Evolutionary conservation across 1,284 basidiomycete genomes (phyloP).

Genomic region (Limonomyces culmigenus): DNA sequence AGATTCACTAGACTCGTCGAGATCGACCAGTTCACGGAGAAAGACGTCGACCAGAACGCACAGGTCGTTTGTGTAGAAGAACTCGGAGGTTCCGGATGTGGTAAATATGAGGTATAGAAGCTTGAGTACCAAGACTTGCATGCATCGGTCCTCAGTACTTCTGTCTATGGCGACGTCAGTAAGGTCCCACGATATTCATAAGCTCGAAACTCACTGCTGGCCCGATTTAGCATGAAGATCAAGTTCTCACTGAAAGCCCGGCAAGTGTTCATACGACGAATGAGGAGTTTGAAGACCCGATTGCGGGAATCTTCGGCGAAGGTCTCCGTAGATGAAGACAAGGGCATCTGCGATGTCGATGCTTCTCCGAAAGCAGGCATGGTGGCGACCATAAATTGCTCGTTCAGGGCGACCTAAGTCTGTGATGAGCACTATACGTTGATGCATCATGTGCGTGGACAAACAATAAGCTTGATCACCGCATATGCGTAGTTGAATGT

Average conservation of each 20-base stretch:
- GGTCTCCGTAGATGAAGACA: slow-evolving; percentile 9
- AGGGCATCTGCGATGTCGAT: too few species aligned
- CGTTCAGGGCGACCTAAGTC: slow-evolving; percentile 75
- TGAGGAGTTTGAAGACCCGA: slow-evolving; percentile 70
- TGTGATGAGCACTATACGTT: background rate
- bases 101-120: slow-evolving; percentile 92
- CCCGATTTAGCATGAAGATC: slow-evolving; percentile 97
- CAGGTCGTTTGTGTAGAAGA: slow-evolving; percentile 97
- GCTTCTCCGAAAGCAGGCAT: slow-evolving; percentile 15
- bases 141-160: slow-evolving; percentile 80
- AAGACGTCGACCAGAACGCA: slow-evolving; percentile 95
- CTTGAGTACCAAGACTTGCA: slow-evolving; percentile 91
- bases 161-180: slow-evolving; percentile 30
- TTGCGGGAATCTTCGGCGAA: slow-evolving; percentile 36
- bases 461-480: slow-evolving; percentile 81
- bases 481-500: slow-evolving; percentile 89
- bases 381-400: slow-evolving; percentile 92
- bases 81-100: slow-evolving; percentile 84
- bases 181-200: background rate
- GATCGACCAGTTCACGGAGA: slow-evolving; percentile 76
- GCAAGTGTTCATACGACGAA: slow-evolving; percentile 66
- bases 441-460: slow-evolving; percentile 10
- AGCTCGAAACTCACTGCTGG: slow-evolving; percentile 24
- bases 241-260: slow-evolving; percentile 97
- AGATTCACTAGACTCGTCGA: slow-evolving; percentile 89